A percentile compares a stretch with the other conserved stretches of the same genome.
phyloP scores from a whole-genome alignment of 495 filamentous ascomycete species.

The Trichoderma gamsii region DNA sequence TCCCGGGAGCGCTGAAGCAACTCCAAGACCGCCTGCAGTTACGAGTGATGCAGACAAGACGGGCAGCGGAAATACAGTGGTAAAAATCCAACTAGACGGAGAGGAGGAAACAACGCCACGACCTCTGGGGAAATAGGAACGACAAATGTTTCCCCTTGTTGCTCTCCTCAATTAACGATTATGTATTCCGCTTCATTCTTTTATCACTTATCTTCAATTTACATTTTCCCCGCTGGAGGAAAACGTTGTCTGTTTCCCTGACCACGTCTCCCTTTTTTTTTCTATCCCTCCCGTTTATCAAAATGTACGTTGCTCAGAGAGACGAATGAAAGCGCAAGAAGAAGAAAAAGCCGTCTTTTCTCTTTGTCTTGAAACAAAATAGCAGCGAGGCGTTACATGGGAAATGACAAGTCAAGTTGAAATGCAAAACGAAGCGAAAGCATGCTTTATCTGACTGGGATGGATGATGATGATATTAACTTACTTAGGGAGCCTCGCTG shows the following conservation, averaged over 20 bases:
- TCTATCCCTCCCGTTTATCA: neutral
- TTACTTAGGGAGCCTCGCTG: neutral
- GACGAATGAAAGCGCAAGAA: neutral
- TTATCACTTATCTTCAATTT: neutral
- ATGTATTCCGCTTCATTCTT: neutral
- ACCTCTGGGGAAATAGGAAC: constrained; percentile 2
- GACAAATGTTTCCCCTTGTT: neutral
- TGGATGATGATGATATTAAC: neutral
- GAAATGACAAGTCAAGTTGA: constrained; percentile 1
- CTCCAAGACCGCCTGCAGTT: neutral
- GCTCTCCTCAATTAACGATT: neutral
- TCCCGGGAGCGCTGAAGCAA: constrained; percentile 13
- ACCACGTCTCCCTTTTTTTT: neutral
- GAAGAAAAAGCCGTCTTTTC: neutral
- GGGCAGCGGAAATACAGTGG: neutral
- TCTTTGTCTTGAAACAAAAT: neutral
- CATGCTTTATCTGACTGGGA: neutral
- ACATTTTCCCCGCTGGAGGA: neutral
- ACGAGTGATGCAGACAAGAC: neutral
- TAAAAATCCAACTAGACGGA: neutral
- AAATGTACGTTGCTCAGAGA: neutral
- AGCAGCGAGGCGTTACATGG: constrained; percentile 13
- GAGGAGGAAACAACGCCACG: constrained; percentile 12
- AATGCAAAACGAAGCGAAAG: neutral
- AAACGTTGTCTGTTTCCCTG: neutral